Evolutionary conservation across 305 asterid species (phyloP), one percentile per base, ranked within the genome.

Genomic region (Caryopteris hybrid): DNA sequence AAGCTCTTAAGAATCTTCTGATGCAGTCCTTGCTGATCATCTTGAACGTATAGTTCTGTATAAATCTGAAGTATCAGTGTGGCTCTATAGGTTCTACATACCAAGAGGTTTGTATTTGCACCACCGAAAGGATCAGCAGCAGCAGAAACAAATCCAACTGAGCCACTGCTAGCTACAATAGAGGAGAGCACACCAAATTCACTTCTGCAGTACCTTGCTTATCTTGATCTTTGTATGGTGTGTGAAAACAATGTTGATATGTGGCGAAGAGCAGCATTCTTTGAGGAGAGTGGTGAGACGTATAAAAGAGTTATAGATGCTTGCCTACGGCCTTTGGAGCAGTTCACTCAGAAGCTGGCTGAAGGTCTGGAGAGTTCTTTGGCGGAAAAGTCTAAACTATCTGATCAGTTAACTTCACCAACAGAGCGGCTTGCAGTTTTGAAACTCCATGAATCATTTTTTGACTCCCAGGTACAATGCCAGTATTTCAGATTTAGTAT

Each of bases 41-140:
- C 39, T 16, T 14, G 9, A 33, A 21, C 39, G 9, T 59, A 21
- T 72, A 27, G 52, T 33, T 31, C 10, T 72, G 41, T 54, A 25
- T 9, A 33, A 13, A 42, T 45, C 70, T 17, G 18, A 70, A 42
- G 60, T 57, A 43, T 34, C 61, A 21, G 27, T 72, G 48, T 69
- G 74, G 60, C 43, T 77, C 51, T 73, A 50, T 78, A 94, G 99
- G 90, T 94, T 50, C 75, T 91, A 17, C 95, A 87, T 45, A 89
- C 99, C 25, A 91, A 89, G 88, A 84, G 99, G 74, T 86, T 76
- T 34, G 76, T 79, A 67, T 94, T 94, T 86, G 96, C 98, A 27
- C 97, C 96, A 23, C 94, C 92, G 38, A 94, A 91, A 81, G 99
- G 98, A 76, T 91, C 98, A 73, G 97, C 98, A 45, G 99, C 99